Conservation (phyloP, 2,329 filamentous ascomycete species). For the Dendrostoma leiphaemia region DNA sequence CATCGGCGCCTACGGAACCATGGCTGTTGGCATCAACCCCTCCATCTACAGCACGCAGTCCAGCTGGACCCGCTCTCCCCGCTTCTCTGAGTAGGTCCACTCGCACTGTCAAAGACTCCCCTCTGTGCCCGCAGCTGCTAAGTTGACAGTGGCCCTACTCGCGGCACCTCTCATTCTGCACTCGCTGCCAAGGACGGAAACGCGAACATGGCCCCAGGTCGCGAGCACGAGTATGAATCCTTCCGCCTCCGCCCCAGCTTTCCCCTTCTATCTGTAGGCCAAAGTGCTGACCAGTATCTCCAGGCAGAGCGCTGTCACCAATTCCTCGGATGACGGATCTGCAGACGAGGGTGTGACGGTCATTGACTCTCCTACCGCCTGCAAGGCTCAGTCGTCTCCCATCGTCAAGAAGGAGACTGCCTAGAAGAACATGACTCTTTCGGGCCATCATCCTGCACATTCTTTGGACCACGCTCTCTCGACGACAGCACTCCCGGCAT, state of each 20-base stretch:
- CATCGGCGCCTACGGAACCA: slow-evolving; percentile 65
- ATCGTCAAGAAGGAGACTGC: slow-evolving; percentile 43
- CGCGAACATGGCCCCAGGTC: slow-evolving; percentile 12
- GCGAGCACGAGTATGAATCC: slow-evolving; percentile 19
- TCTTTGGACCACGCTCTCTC: slow-evolving; percentile 15
- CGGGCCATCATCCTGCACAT: slow-evolving; percentile 22
- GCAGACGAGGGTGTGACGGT: slow-evolving; percentile 55
- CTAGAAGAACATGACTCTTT: slow-evolving; percentile 27
- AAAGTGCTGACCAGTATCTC: slow-evolving; percentile 18
- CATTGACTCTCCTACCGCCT: slow-evolving; percentile 44
- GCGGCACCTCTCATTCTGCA: slow-evolving; percentile 12
- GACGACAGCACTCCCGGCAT: slow-evolving; percentile 18
- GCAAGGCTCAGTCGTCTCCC: slow-evolving; percentile 50
- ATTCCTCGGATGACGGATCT: slow-evolving; percentile 44
- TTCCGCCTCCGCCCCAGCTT: too few species aligned
- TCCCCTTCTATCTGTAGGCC: slow-evolving; percentile 27
- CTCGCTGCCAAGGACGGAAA: slow-evolving; percentile 20
- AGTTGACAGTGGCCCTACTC: slow-evolving; percentile 17
- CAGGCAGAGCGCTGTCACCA: slow-evolving; percentile 40
- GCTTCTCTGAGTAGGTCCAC: slow-evolving; percentile 23
- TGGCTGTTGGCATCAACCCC: slow-evolving; percentile 55
- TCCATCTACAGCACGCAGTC: slow-evolving; percentile 40
- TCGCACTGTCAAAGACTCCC: not conserved
- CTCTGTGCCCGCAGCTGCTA: slow-evolving; percentile 13
- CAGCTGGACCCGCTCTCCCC: slow-evolving; percentile 34